Base-by-base conservation (phyloP, 345 rosid genomes). In the Carallia brachiata region DNA sequence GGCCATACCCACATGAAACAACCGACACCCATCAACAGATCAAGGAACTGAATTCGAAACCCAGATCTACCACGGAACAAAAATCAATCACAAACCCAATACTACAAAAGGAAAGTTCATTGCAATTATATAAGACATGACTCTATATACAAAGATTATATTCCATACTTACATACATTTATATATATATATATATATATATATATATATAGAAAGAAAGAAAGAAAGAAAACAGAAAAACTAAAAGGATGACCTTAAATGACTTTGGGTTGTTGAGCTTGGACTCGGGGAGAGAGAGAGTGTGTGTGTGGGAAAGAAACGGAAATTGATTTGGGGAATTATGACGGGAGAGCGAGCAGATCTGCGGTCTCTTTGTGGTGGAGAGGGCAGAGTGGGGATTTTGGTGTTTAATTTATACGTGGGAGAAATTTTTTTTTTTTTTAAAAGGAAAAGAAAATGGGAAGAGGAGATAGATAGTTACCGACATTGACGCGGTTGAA, bases 401-500 rank as follows among this genome's bases (percentile, higher is more conserved):
- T 12, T 12, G 5, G 19, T 50, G 61, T 23, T 36, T 36, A 3
- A n/a, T 60, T 44, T 54, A 56, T 63, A 37, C 73, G 2, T 55
- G 53, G 53, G 13, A n/a, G n/a, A n/a, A n/a, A n/a, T n/a, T n/a
- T n/a, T n/a, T n/a, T n/a, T n/a, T n/a, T n/a, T 32, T 1, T 4
- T 4, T 4, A 32, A 32, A 32, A 8, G 13, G 30, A 1, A 6
- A 28, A 67, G 60, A 27, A 36, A 58, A 53, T 8, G 36, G 72
- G 55, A 31, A 73, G 28, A 34, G 72, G 70, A 72, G 71, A 73
- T 63, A 6, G 63, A 27, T 13, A 16, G 16, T 48, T 53, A 71
- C 67, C 28, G 55, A 72, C 67, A 58, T 39, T 52, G 63, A 72
- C 80, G 80, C 70, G 31, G 53, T 58, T 63, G 61, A 64, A 72